A percentile compares a stretch with the other conserved stretches of the same genome.
phyloP scores from a whole-genome alignment of 805 yeast species.

The Ogataea zsoltii region DNA sequence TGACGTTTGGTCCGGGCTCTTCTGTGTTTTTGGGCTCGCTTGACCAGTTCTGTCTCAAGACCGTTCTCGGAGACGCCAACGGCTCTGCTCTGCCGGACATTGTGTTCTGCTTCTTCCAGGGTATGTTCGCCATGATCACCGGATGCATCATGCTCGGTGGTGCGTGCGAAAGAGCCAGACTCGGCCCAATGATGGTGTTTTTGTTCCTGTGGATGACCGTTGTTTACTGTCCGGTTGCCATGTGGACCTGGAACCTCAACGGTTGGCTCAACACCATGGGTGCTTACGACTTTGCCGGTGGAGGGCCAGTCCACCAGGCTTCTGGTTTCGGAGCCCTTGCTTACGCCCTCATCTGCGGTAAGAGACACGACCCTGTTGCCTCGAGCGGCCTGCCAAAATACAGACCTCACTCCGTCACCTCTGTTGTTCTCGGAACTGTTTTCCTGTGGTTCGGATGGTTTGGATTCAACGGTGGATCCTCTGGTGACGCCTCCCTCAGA shows the following conservation, averaged over 20 bases:
- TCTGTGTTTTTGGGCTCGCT: slow-evolving; percentile 79
- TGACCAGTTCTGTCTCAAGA: slow-evolving; percentile 74
- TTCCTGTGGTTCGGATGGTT: slow-evolving; percentile 99
- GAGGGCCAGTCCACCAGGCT: slow-evolving; percentile 95
- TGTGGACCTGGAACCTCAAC: slow-evolving; percentile 94
- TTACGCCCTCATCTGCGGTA: slow-evolving; percentile 88
- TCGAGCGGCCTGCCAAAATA: slow-evolving; percentile 76
- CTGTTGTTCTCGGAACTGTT: slow-evolving; percentile 89
- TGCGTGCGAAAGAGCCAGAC: slow-evolving; percentile 94
- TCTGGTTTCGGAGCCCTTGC: slow-evolving; percentile 95
- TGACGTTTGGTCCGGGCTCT: slow-evolving; percentile 59
- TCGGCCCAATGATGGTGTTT: slow-evolving; percentile 95
- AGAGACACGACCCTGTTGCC: slow-evolving; percentile 81
- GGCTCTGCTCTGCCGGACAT: slow-evolving; percentile 82
- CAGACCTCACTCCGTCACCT: slow-evolving; percentile 90
- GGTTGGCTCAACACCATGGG: slow-evolving; percentile 91
- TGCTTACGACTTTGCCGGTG: slow-evolving; percentile 95
- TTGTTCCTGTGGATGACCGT: slow-evolving; percentile 92
- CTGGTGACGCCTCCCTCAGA: slow-evolving; percentile 90
- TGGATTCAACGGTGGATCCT: slow-evolving; percentile 98
- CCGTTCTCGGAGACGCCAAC: slow-evolving; percentile 80
- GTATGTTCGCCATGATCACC: slow-evolving; percentile 94
- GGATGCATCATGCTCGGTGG: slow-evolving; percentile 96
- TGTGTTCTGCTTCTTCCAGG: slow-evolving; percentile 87
- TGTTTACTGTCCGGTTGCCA: slow-evolving; percentile 94